Evolutionary conservation across 2,329 filamentous ascomycete genomes (phyloP).

Genomic region (Oidium heveae): DNA sequence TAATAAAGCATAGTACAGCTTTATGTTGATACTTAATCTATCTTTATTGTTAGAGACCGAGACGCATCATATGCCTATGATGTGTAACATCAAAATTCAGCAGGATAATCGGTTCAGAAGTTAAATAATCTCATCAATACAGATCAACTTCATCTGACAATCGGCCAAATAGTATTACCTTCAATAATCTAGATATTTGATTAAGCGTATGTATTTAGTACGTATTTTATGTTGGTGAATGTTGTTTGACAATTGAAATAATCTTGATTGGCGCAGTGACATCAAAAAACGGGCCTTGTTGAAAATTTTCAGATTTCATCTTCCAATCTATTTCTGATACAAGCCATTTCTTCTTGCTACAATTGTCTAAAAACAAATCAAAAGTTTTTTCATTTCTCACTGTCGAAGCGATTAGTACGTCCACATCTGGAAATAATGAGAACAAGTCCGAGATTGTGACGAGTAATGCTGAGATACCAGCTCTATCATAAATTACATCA

Average conservation of each 20-base stretch:
- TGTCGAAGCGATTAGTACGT: conserved; percentile 42
- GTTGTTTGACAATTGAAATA: neutral
- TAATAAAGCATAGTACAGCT: too few relatives aligned
- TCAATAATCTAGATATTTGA: too few relatives aligned
- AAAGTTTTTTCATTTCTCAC: conserved; percentile 48
- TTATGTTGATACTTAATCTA: too few relatives aligned
- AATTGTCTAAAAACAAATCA: conserved; percentile 28
- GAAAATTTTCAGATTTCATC: conserved; percentile 17
- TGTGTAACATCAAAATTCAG: too few relatives aligned
- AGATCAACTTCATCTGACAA: too few relatives aligned
- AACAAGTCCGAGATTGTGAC: conserved; percentile 38
- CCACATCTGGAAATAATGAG: conserved; percentile 25
- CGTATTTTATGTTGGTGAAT: too few relatives aligned
- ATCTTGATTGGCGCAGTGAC: neutral
- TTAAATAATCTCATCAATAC: too few relatives aligned
- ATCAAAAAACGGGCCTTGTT: conserved; percentile 37
- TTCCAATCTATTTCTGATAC: conserved; percentile 16
- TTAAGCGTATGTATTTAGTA: too few relatives aligned
- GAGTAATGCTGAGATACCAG: conserved; percentile 35
- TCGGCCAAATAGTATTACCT: too few relatives aligned
- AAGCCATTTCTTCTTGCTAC: neutral
- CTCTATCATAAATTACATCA: conserved; percentile 53
- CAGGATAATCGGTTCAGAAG: too few relatives aligned
- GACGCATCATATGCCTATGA: too few relatives aligned
- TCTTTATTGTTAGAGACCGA: too few relatives aligned